Conservation (phyloP, 2,329 filamentous ascomycete species). For the Fusarium stilboides region DNA sequence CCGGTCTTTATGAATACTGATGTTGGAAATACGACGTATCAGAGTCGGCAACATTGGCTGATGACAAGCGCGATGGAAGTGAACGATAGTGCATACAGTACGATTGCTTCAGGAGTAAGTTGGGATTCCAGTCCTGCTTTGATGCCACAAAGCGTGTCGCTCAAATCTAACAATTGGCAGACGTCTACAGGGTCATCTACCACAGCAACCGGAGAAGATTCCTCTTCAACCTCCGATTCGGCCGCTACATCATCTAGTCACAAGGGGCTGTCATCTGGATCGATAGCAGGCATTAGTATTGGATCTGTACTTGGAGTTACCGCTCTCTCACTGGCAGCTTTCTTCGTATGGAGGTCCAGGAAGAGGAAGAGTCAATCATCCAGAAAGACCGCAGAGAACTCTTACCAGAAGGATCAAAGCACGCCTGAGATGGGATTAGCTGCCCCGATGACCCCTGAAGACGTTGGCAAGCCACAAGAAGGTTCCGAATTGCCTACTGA, state of each 20-base stretch:
- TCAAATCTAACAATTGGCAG: neutral
- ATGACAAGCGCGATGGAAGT: constrained; percentile 50
- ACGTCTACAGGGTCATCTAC: neutral
- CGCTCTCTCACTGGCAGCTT: neutral
- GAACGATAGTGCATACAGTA: constrained; percentile 52
- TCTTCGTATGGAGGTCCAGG: neutral
- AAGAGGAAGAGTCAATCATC: neutral
- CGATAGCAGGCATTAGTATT: neutral
- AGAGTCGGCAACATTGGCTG: constrained; percentile 54
- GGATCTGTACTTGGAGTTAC: neutral
- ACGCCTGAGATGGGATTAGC: neutral
- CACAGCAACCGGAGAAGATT: neutral
- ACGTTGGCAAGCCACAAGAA: neutral
- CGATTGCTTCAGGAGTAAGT: constrained; percentile 28
- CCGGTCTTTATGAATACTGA: constrained; percentile 51
- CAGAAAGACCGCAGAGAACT: too few relatives aligned
- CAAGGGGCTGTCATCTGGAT: neutral
- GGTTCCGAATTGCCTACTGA: neutral
- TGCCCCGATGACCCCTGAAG: neutral
- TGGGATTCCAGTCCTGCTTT: too few relatives aligned
- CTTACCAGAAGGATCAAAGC: too few relatives aligned
- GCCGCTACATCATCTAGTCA: neutral
- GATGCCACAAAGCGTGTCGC: too few relatives aligned
- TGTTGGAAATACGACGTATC: constrained; percentile 29
- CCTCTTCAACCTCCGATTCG: neutral